Evolutionary conservation across 2,329 filamentous ascomycete species (phyloP), one percentile per base, ranked within the genome.

Genomic region (Xylaria sp.): DNA sequence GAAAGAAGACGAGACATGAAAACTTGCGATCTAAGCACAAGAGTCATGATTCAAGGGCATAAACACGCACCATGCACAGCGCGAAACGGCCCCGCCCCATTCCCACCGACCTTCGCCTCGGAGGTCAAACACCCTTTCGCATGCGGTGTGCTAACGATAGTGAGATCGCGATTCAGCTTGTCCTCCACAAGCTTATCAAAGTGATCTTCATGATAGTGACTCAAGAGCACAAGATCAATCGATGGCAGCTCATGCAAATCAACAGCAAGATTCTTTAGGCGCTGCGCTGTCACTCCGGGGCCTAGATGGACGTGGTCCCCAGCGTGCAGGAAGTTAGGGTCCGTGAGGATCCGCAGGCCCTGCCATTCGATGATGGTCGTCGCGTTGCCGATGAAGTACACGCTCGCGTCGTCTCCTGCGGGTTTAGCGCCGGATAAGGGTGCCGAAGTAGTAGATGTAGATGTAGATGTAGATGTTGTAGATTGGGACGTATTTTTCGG

Each of bases 221-320:
- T 87, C 1, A 90, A 76, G 33, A 90, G 76, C 2, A 90, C 80
- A 0, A 79, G 76, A 70, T 90, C 86, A 19, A 90, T 79, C 1
- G 80, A 77, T 1, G 88, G 88, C 1, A 90, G 76, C 28, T 85
- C 78, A 50, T 87, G 79, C 4, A 90, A 71, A 60, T 88, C 82
- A 15, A 90, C 78, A 0, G 85, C 84, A 21, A 87, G 87, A 65
- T 90, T 83, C 0, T 83, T 89, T 23, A 75, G 73, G 1, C 87
- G 78, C 23, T 78, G 79, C 0, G 79, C 83, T 2, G 79, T 83
- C 1, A 89, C 86, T 0, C 87, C 87, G 0, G 87, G 87, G 0
- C 87, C 88, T 1, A 90, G 81, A 71, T 90, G 87, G 8, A 90
- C 86, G 67, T 89, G 85, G 69, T 89, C 86, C 33, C 87, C 87